These are phyloP conservation scores for Tulasnella sp. DNA, from an alignment of 768 basidiomycete species.

Conservation along the genomic window DNA sequence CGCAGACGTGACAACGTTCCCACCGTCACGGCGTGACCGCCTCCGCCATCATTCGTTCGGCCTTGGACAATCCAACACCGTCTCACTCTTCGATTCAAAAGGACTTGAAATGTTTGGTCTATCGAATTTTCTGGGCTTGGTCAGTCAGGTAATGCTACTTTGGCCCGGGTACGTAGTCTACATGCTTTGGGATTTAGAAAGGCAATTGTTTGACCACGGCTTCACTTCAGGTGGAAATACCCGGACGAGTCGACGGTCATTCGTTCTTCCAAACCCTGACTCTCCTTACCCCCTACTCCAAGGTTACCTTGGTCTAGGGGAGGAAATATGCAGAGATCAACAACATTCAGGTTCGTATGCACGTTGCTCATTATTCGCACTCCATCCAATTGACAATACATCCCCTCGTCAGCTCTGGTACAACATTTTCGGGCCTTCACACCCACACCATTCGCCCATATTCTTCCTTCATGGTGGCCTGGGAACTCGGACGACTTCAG, in stretches of 20 bases:
- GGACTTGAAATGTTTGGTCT: not conserved
- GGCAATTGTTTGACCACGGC: not conserved
- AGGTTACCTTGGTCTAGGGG: not conserved
- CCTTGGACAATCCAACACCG: not conserved
- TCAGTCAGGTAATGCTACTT: not conserved
- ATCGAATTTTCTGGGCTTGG: no score
- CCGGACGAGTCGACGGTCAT: not conserved
- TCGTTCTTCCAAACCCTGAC: not conserved
- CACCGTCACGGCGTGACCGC: no score
- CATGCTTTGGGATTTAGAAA: no score
- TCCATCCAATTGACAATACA: not conserved
- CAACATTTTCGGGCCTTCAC: not conserved
- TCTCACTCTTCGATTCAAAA: no score
- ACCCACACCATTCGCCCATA: not conserved
- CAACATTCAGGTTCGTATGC: not conserved
- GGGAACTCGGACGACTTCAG: constrained; percentile 10
- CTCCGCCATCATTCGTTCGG: not conserved
- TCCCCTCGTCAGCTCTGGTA: constrained; percentile 11
- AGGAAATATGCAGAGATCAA: constrained; percentile 2
- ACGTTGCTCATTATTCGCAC: not conserved
- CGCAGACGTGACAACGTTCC: no score
- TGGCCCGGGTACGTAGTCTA: not conserved
- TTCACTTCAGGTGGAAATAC: not conserved
- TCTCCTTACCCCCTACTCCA: constrained; percentile 3
- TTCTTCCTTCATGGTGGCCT: constrained; percentile 10